Percentiles rank a stretch among this genome's conserved stretches.
Conservation (phyloP, 495 filamentous ascomycete species). For the Neurospora terricola region DNA sequence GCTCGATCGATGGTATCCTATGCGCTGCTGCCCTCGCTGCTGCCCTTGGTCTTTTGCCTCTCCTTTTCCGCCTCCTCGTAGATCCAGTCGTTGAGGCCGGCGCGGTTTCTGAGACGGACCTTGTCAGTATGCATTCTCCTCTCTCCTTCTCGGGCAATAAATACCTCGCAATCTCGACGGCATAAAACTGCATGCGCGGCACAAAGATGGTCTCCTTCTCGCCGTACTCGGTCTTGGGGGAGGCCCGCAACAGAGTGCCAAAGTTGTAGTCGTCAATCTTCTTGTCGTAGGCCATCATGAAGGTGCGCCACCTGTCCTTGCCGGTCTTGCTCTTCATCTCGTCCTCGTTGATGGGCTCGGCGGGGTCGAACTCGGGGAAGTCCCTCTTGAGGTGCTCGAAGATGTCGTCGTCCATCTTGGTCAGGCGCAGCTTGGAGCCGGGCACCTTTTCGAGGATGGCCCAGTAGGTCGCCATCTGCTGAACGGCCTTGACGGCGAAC, state of each 20-base stretch:
- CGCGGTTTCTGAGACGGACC: constrained; percentile 60
- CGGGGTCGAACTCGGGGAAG: constrained; percentile 88
- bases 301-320: constrained; percentile 93
- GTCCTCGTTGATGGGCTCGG: constrained; percentile 72
- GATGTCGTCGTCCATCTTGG: constrained; percentile 91
- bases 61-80: constrained; percentile 56
- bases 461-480: constrained; percentile 97
- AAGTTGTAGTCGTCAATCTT: constrained; percentile 95
- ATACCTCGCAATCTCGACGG: constrained; percentile 84
- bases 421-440: constrained; percentile 79
- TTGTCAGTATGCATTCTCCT: constrained; percentile 69
- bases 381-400: constrained; percentile 72
- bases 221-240: constrained; percentile 73
- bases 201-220: constrained; percentile 88
- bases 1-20: not conserved
- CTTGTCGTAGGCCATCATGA: constrained; percentile 89
- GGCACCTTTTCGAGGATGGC: constrained; percentile 80
- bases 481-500: constrained; percentile 95
- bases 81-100: constrained; percentile 92
- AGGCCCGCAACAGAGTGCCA: constrained; percentile 78
- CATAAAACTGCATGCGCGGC: constrained; percentile 97
- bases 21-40: constrained; percentile 4
- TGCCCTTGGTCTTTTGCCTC: constrained; percentile 10
- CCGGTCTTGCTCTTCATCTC: constrained; percentile 95
- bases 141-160: constrained; percentile 47